Conservation (phyloP, 371 early-diverging fungal genomes). For the Mucor saturninus region DNA sequence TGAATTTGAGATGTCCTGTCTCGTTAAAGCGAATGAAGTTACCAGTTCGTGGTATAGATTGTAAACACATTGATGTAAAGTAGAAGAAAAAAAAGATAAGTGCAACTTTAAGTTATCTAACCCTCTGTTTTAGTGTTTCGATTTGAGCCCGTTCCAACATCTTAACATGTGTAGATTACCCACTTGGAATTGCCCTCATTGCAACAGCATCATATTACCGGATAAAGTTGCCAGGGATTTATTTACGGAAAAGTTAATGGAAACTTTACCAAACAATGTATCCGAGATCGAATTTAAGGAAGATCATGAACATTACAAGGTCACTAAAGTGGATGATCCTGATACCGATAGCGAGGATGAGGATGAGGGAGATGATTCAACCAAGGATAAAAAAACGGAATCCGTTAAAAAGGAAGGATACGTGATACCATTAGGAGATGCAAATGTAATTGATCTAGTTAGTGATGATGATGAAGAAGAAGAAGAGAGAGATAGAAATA, state of each 20-base stretch:
- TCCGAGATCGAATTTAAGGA: slow-evolving; percentile 35
- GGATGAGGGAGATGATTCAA: slow-evolving; percentile 16
- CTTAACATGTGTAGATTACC: slow-evolving; percentile 22
- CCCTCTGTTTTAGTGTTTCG: slow-evolving; percentile 41
- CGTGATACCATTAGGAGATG: not conserved
- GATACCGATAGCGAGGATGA: slow-evolving; percentile 28
- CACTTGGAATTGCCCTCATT: slow-evolving; percentile 47
- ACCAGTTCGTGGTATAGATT: slow-evolving; percentile 39
- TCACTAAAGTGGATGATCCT: slow-evolving; percentile 31
- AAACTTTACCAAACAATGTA: slow-evolving; percentile 28
- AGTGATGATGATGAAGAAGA: slow-evolving; percentile 21
- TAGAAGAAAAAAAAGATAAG: no score
- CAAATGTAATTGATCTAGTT: slow-evolving; percentile 40
- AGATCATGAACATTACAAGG: slow-evolving; percentile 23
- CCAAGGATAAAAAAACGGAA: not conserved
- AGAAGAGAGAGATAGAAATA: not conserved
- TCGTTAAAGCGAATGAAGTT: slow-evolving; percentile 33
- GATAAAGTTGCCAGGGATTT: slow-evolving; percentile 28
- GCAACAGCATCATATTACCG: slow-evolving; percentile 30
- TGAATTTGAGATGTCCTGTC: slow-evolving; percentile 45
- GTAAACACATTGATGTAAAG: slow-evolving; percentile 28
- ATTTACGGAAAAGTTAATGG: slow-evolving; percentile 32
- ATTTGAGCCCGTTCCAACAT: slow-evolving; percentile 34
- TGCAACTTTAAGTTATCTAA: no score
- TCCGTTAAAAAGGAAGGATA: not conserved